phyloP scores from a whole-genome alignment of 495 filamentous ascomycete genomes.

The Penicillium goetzii region DNA sequence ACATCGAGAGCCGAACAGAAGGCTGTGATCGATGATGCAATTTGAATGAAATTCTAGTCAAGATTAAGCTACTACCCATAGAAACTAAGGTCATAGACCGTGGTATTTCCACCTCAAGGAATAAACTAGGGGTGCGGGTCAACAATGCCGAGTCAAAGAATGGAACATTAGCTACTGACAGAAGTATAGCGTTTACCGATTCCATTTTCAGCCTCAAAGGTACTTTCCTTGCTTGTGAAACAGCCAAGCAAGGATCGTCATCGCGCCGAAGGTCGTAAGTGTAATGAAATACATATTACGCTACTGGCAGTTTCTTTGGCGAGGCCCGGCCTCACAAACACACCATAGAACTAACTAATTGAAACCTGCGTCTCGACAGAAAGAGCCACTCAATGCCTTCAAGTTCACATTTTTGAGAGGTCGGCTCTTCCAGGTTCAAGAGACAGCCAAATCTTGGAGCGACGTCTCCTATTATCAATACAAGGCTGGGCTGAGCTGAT shows the following conservation, averaged over 20 bases:
- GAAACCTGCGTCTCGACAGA: no score
- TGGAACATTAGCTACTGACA: no score
- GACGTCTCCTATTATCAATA: not conserved
- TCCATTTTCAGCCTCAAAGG: not conserved
- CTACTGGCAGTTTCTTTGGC: no score
- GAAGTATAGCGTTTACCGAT: not conserved
- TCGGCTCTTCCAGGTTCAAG: not conserved
- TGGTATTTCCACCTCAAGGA: not conserved
- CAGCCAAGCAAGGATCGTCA: not conserved
- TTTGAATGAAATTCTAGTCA: not conserved
- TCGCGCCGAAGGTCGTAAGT: not conserved
- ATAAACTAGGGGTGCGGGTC: not conserved
- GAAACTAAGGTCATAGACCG: not conserved
- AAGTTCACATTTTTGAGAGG: no score
- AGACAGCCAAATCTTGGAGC: not conserved
- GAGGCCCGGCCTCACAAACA: no score
- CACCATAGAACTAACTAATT: no score
- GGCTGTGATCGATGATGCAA: not conserved
- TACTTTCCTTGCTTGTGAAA: not conserved
- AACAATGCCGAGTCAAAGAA: no score
- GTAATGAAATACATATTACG: not conserved
- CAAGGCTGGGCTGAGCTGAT: not conserved
- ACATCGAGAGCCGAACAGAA: not conserved
- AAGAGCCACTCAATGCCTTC: not conserved
- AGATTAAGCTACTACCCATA: no score